These are phyloP conservation scores for Eucalyptus camaldulensis DNA, from an alignment of 345 rosid genomes.

Conservation along the genomic window DNA sequence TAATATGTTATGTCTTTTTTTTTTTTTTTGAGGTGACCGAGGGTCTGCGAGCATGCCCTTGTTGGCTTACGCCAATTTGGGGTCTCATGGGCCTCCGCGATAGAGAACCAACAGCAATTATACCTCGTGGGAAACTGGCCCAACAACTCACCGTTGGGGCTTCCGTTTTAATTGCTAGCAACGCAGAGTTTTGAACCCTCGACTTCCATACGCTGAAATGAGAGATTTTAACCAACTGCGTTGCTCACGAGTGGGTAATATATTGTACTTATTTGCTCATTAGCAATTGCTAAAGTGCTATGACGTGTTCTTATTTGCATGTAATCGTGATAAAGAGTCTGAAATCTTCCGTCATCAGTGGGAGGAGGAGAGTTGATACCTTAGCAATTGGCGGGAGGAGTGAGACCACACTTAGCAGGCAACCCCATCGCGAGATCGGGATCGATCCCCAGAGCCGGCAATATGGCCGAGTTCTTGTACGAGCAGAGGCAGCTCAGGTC, in stretches of 20 bases:
- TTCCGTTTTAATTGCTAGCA: no score
- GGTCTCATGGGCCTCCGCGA: no score
- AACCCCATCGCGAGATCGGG: conserved; percentile 47
- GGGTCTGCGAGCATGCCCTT: no score
- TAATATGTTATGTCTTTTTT: not conserved
- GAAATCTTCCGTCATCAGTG: not conserved
- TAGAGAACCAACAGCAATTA: no score
- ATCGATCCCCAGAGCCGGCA: conserved; percentile 59
- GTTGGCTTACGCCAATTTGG: no score
- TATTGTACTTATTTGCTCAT: not conserved
- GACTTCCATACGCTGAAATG: no score
- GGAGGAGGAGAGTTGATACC: not conserved
- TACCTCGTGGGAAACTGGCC: no score
- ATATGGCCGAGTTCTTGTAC: conserved; percentile 30
- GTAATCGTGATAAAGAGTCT: not conserved
- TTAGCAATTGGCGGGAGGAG: conserved; percentile 16
- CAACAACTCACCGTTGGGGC: no score
- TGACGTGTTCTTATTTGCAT: not conserved
- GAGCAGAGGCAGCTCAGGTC: conserved; percentile 53
- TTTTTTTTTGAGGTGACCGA: no score
- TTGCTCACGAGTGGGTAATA: not conserved
- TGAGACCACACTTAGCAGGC: conserved; percentile 33
- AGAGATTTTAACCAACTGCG: no score
- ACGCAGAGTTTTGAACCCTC: no score
- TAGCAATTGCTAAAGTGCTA: not conserved